Evolutionary conservation across 1,284 basidiomycete species (phyloP).

Genomic region (Rhodotorula sp.): DNA sequence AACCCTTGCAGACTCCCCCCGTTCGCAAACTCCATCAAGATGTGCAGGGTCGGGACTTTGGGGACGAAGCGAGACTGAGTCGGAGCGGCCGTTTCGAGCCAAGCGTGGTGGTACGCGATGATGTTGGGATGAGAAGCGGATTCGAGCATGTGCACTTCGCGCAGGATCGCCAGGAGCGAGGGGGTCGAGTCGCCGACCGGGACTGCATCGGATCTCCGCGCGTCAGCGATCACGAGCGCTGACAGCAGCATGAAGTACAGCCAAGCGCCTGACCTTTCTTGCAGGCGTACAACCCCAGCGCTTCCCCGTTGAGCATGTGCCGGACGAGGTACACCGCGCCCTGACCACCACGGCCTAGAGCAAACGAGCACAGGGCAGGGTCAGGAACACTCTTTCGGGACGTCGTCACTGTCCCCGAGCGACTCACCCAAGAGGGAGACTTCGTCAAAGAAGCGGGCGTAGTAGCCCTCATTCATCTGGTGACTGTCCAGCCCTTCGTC

Average conservation of each 20-base stretch:
- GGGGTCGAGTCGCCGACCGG: constrained; percentile 37
- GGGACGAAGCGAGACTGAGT: constrained; percentile 24
- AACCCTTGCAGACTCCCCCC: constrained; percentile 36
- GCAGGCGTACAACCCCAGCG: constrained; percentile 43
- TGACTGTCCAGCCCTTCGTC: constrained; percentile 11
- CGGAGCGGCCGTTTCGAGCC: constrained; percentile 38
- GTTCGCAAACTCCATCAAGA: constrained; percentile 45
- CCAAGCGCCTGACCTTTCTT: constrained; percentile 40
- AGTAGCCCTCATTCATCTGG: constrained; percentile 43
- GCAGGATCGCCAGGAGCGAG: constrained; percentile 36
- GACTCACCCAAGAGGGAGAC: constrained; percentile 33
- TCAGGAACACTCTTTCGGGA: no score
- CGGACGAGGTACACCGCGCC: constrained; percentile 42
- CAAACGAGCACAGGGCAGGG: no score
- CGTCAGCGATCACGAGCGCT: no score
- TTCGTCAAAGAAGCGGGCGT: constrained; percentile 41
- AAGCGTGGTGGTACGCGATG: constrained; percentile 43
- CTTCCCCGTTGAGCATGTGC: constrained; percentile 44
- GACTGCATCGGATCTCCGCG: constrained; percentile 6
- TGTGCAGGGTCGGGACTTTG: constrained; percentile 41
- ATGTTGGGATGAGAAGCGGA: constrained; percentile 43
- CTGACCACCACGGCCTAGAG: constrained; percentile 32
- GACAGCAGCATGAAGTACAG: neutral
- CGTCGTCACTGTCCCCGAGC: no score
- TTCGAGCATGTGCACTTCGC: constrained; percentile 45